Percentiles rank a stretch among this genome's conserved stretches.
Evolutionary conservation across 139 green algal species (phyloP).

Genomic region (Coccomyxa sp.): DNA sequence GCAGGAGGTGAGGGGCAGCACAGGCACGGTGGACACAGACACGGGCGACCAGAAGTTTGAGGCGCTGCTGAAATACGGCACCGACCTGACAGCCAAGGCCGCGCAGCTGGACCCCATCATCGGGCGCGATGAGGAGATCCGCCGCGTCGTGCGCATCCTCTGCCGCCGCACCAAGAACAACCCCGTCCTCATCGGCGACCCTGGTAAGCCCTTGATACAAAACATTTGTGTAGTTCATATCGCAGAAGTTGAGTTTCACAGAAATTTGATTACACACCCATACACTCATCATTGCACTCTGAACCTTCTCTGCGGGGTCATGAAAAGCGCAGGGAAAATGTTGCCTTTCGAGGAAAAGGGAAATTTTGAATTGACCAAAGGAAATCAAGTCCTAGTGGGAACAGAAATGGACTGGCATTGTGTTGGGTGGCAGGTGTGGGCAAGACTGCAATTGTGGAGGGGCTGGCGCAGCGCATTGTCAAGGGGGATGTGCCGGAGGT

Average conservation of each 20-base stretch:
- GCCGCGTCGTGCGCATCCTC: constrained; percentile 82
- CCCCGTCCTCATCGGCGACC: constrained; percentile 91
- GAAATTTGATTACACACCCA: no score
- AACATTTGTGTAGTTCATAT: no score
- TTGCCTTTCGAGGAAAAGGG: no score
- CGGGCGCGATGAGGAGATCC: constrained; percentile 64
- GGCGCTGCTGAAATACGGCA: constrained; percentile 83
- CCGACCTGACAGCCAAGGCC: constrained; percentile 86
- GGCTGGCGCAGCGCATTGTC: constrained; percentile 87
- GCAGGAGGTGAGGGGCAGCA: constrained; percentile 49
- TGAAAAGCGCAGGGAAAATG: no score
- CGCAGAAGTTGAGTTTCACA: no score
- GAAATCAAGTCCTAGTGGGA: no score
- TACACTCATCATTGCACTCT: no score
- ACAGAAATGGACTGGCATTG: no score
- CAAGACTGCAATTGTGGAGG: constrained; percentile 83
- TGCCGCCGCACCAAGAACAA: constrained; percentile 98
- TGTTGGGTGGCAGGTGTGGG: constrained; percentile 22
- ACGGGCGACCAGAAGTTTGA: constrained; percentile 80
- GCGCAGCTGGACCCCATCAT: constrained; percentile 81
- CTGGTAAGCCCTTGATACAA: constrained; percentile 41
- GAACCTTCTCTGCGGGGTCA: no score
- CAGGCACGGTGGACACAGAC: constrained; percentile 37
- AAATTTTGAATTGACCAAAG: no score
- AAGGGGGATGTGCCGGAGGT: constrained; percentile 77